These are phyloP conservation scores for Potentilla sterilis DNA, from an alignment of 306 rosid species.

Conservation along the genomic window DNA sequence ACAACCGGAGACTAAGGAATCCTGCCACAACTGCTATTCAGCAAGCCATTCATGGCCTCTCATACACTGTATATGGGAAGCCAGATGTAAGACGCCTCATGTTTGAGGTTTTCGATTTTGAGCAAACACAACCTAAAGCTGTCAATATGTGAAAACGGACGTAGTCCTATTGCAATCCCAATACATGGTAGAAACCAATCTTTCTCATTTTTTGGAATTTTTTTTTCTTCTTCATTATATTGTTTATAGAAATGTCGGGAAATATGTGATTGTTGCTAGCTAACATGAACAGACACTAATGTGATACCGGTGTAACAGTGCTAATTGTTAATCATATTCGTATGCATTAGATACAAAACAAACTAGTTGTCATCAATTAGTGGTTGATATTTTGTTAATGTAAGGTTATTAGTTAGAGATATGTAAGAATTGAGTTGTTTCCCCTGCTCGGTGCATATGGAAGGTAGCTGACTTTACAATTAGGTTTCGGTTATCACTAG, in stretches of 20 bases:
- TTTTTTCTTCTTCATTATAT: not conserved
- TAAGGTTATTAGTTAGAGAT: too few species aligned
- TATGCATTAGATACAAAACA: not conserved
- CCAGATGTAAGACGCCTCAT: constrained; percentile 89
- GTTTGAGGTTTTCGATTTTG: constrained; percentile 94
- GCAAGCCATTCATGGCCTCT: constrained; percentile 88
- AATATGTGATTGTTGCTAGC: constrained; percentile 5
- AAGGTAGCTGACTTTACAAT: too few species aligned
- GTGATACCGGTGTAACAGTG: not conserved
- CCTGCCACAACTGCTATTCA: constrained; percentile 86
- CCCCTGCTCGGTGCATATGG: too few species aligned
- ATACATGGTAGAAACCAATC: constrained; percentile 17
- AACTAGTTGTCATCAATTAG: not conserved
- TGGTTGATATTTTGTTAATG: too few species aligned
- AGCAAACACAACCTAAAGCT: constrained; percentile 90
- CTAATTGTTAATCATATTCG: not conserved
- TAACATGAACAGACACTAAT: constrained; percentile 1
- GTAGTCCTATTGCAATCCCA: constrained; percentile 6
- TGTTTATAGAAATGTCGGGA: not conserved
- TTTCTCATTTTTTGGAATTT: not conserved
- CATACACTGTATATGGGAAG: constrained; percentile 85
- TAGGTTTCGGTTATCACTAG: too few species aligned
- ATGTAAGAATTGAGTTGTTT: too few species aligned
- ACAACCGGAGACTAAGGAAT: constrained; percentile 73
- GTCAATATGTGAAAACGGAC: constrained; percentile 22